Base-by-base conservation (phyloP, 768 basidiomycete genomes). In the Scleroderma bovista region DNA sequence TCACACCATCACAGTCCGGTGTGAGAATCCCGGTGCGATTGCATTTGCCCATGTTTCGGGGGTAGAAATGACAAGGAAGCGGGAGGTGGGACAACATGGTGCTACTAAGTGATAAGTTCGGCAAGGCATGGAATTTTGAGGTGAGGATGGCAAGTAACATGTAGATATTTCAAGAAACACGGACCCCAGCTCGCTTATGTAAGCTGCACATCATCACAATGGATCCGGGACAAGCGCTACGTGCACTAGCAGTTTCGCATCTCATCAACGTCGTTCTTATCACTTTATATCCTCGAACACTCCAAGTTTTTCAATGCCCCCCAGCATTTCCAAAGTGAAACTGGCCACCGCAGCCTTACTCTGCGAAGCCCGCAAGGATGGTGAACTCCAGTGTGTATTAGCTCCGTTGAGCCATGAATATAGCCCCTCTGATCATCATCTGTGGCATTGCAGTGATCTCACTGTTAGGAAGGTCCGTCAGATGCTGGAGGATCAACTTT, bases 1-100 rank as follows among this genome's bases (percentile, higher is more conserved):
- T 2, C 59, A 64, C 22, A 55, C 61, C 7, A 70, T 81, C 1
- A 75, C 75, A 8, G 75, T 80, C 10, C 68, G 76, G 1, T 71
- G 81, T 6, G 75, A 78, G 47, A 88, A 88, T 59, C 85, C 85
- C 2, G 79, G 77, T 51, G 86, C 86, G 0, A 61, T 87, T 31
- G 77, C 79, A 34, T 83, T 78, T 57, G 83, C 81, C 6, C 65
- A 71, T 19, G 73, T 73, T 6, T 80, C 84, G 4, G 76, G 77
- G 4, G 79, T 87, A 17, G 68, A 76, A 51, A 76, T 86, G n/a
- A 79, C 75, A 0, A 70, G 81, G 33, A 19, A 22, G 2, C 37
- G 48, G n/a, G 16, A 43, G 33, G 39, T 15, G 32, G 32, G 15
- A 33, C 15, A 15, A 33, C n/a, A n/a, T n/a, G n/a, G n/a, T n/a